Evolutionary conservation across 2,329 filamentous ascomycete species (phyloP).

Genomic region (Phialemoniopsis sp.): DNA sequence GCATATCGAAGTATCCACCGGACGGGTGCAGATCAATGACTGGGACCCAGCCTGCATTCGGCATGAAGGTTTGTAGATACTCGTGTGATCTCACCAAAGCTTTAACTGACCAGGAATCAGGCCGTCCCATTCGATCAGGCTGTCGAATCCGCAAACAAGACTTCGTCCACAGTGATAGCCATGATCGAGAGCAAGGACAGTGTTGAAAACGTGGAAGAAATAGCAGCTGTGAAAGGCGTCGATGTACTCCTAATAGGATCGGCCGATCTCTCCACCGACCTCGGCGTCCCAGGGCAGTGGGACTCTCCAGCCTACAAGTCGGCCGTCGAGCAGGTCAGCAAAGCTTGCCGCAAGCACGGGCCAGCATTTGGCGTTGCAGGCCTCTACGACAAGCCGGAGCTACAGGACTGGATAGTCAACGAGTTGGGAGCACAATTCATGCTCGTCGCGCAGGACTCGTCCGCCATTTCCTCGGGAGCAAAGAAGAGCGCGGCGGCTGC

Average conservation of each 20-base stretch:
- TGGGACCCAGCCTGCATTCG: too few species aligned
- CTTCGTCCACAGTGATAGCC: slow-evolving; percentile 16
- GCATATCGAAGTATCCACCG: too few species aligned
- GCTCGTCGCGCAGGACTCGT: slow-evolving; percentile 13
- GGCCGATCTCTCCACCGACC: slow-evolving; percentile 20
- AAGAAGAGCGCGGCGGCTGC: too few species aligned
- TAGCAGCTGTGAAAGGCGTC: slow-evolving; percentile 21
- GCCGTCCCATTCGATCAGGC: too few species aligned
- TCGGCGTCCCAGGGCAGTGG: slow-evolving; percentile 16
- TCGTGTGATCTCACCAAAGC: too few species aligned
- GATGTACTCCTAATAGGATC: slow-evolving; percentile 25
- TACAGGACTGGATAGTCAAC: too few species aligned
- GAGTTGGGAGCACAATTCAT: slow-evolving; percentile 11
- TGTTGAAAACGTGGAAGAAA: slow-evolving; percentile 18
- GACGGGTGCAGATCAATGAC: too few species aligned
- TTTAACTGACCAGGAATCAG: too few species aligned
- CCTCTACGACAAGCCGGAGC: slow-evolving; percentile 12
- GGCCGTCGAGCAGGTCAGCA: slow-evolving; percentile 10
- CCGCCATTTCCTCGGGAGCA: too few species aligned
- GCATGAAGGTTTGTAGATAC: too few species aligned
- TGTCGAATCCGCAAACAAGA: too few species aligned
- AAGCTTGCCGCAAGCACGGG: slow-evolving; percentile 11
- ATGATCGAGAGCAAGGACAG: slow-evolving; percentile 20
- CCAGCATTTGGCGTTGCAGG: slow-evolving; percentile 17
- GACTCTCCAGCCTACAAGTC: slow-evolving; percentile 9